These are phyloP conservation scores for Anthracocystis panici-leucophaei DNA, from an alignment of 1,284 basidiomycete species.

Conservation along the genomic window DNA sequence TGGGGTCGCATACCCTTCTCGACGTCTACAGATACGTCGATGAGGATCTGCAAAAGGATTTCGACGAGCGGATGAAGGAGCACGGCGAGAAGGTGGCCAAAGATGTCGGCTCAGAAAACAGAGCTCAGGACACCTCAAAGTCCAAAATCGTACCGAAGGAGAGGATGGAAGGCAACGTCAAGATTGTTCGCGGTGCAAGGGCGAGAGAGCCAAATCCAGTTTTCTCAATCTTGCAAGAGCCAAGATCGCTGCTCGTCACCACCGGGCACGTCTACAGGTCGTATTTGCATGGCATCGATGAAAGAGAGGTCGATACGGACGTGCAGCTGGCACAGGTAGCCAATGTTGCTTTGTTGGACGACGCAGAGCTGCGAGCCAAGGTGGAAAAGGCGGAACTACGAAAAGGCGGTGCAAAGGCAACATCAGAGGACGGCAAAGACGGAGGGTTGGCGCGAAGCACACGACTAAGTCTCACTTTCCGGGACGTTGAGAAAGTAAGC, in stretches of 20 bases:
- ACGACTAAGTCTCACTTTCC: slow-evolving; percentile 86
- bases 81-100: slow-evolving; percentile 23
- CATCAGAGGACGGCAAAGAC: slow-evolving; percentile 57
- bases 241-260: slow-evolving; percentile 64
- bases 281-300: slow-evolving; percentile 71
- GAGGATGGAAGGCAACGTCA: slow-evolving; percentile 46
- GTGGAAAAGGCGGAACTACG: slow-evolving; percentile 21
- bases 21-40: slow-evolving; percentile 81
- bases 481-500: slow-evolving; percentile 75
- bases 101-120: background rate
- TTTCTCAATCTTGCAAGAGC: slow-evolving; percentile 66
- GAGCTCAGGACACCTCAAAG: background rate
- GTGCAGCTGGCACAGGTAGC: slow-evolving; percentile 42
- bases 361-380: slow-evolving; percentile 22
- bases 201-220: slow-evolving; percentile 56
- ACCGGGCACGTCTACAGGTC: slow-evolving; percentile 58
- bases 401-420: slow-evolving; percentile 70
- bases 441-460: slow-evolving; percentile 74
- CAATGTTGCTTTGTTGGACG: slow-evolving; percentile 43
- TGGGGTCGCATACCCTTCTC: slow-evolving; percentile 85
- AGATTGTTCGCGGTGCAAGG: slow-evolving; percentile 50
- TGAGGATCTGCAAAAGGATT: slow-evolving; percentile 44
- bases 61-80: slow-evolving; percentile 39
- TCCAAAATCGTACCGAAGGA: slow-evolving; percentile 42
- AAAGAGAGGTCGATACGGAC: slow-evolving; percentile 69